A percentile compares a stretch with the other conserved stretches of the same genome.
Evolutionary conservation across 2,329 filamentous ascomycete genomes (phyloP).

Genomic region (Metarhizium anisopliae): DNA sequence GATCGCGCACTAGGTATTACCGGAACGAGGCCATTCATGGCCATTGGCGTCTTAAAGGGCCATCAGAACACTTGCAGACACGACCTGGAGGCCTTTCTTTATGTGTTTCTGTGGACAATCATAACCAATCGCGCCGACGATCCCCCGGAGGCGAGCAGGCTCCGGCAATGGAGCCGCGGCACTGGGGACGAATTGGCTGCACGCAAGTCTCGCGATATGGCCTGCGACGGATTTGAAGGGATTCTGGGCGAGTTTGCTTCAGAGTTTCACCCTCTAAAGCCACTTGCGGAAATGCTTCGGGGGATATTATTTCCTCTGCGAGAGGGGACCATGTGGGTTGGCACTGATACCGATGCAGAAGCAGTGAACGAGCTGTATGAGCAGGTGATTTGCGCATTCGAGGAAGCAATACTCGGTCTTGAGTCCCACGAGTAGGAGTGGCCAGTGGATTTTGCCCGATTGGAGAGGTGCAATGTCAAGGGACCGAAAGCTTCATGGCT

Average conservation of each 20-base stretch:
- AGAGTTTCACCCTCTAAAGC: constrained; percentile 10
- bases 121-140: constrained; percentile 4
- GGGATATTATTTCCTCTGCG: constrained; percentile 11
- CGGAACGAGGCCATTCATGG: constrained; percentile 15
- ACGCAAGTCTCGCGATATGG: constrained; percentile 6
- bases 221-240: constrained; percentile 6
- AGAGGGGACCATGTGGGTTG: constrained; percentile 9
- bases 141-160: constrained; percentile 8
- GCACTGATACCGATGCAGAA: constrained; percentile 8
- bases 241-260: constrained; percentile 12
- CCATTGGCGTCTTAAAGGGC: constrained; percentile 12
- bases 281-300: constrained; percentile 11
- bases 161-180: constrained; percentile 9
- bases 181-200: constrained; percentile 5
- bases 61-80: constrained; percentile 14
- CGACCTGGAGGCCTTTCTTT: constrained; percentile 20
- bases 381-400: constrained; percentile 9
- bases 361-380: constrained; percentile 11
- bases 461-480: no score
- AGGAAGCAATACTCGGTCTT: constrained; percentile 6
- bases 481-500: no score
- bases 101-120: constrained; percentile 11
- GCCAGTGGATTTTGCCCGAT: no score
- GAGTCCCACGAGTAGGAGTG: no score
- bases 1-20: constrained; percentile 2